Evolutionary conservation across 2,329 filamentous ascomycete genomes (phyloP).

Genomic region (Fusarium coicis): DNA sequence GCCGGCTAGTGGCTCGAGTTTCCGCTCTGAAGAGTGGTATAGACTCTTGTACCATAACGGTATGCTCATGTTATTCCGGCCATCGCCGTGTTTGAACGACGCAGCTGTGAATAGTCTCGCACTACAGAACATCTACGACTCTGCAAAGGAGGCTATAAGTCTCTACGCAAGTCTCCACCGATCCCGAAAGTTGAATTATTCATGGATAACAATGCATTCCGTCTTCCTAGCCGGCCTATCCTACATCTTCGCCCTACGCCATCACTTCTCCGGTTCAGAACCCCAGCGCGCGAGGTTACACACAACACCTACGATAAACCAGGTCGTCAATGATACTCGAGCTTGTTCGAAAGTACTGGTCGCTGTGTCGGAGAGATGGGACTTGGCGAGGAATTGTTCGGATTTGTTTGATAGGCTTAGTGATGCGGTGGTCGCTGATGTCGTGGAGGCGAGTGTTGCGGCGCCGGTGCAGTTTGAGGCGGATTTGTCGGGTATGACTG

Average conservation of each 20-base stretch:
- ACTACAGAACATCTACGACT: conserved; percentile 53
- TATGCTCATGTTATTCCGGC: conserved; percentile 55
- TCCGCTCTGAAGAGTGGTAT: conserved; percentile 55
- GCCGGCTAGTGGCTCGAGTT: conserved; percentile 50
- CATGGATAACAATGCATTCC: conserved; percentile 60
- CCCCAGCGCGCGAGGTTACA: conserved; percentile 32
- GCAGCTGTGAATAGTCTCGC: conserved; percentile 40
- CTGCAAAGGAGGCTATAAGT: conserved; percentile 53
- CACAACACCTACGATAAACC: conserved; percentile 51
- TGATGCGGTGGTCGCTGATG: conserved; percentile 55
- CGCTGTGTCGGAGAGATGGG: conserved; percentile 56
- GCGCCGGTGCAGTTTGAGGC: conserved; percentile 10
- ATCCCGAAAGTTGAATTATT: conserved; percentile 58
- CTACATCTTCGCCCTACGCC: conserved; percentile 55
- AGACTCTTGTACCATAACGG: conserved; percentile 56
- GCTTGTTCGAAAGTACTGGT: conserved; percentile 58
- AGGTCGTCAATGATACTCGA: conserved; percentile 55
- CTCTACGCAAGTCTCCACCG: conserved; percentile 57
- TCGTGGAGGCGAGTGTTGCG: conserved; percentile 43
- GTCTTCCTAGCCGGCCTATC: conserved; percentile 59
- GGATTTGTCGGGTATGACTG: conserved; percentile 43
- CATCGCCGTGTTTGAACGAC: conserved; percentile 49
- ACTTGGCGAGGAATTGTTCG: conserved; percentile 52
- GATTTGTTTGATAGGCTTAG: conserved; percentile 56
- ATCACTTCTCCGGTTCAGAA: conserved; percentile 48